These are phyloP conservation scores for Yamadazyma spencermartinsiae DNA, from an alignment of 1,139 yeast genomes.

Conservation along the genomic window DNA sequence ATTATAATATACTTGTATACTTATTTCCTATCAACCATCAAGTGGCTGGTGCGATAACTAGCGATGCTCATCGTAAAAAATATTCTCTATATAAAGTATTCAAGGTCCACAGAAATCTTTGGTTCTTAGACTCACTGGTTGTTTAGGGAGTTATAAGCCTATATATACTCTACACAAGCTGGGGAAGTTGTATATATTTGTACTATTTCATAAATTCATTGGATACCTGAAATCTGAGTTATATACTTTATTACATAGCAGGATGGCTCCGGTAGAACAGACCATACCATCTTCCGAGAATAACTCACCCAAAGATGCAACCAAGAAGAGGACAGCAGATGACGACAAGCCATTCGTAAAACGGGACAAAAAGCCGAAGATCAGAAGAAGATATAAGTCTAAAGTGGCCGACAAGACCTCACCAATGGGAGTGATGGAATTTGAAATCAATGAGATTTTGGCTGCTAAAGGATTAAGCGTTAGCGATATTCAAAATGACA, in stretches of 20 bases:
- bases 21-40: no score
- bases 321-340: slow-evolving; percentile 14
- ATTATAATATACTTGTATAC: no score
- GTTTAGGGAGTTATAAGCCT: background rate
- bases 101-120: no score
- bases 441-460: slow-evolving; percentile 68
- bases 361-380: slow-evolving; percentile 12
- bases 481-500: slow-evolving; percentile 59
- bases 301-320: slow-evolving; percentile 4
- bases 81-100: no score
- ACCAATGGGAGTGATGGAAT: slow-evolving; percentile 75
- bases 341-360: slow-evolving; percentile 13
- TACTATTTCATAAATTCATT: no score
- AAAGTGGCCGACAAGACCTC: slow-evolving; percentile 74
- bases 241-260: no score
- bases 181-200: background rate
- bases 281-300: no score
- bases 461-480: slow-evolving; percentile 40
- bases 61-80: slow-evolving; percentile 11
- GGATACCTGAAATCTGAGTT: no score
- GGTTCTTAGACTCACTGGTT: no score
- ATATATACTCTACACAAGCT: background rate
- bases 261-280: no score
- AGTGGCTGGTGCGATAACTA: slow-evolving; percentile 1
- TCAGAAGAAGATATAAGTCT: slow-evolving; percentile 49